Evolutionary conservation across 768 basidiomycete genomes (phyloP).

Genomic region (Asterophora lycoperdoides): DNA sequence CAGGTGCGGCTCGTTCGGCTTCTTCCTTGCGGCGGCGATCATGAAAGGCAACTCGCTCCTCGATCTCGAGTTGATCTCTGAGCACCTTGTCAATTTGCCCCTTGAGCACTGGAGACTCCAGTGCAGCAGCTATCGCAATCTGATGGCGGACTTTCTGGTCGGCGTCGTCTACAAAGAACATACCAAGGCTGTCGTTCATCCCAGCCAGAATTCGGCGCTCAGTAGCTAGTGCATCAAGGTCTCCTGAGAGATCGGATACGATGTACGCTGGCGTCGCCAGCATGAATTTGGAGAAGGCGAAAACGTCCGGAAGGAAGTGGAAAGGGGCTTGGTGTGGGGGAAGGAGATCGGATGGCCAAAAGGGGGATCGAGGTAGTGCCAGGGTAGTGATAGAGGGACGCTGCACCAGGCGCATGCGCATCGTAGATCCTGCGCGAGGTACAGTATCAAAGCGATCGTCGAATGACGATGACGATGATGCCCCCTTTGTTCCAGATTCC

Average conservation of each 20-base stretch:
- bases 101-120: conserved; percentile 66
- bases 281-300: conserved; percentile 90
- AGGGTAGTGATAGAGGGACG: conserved; percentile 93
- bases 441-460: conserved; percentile 32
- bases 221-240: conserved; percentile 64
- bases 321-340: conserved; percentile 93
- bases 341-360: conserved; percentile 92
- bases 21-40: conserved; percentile 28
- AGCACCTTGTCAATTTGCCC: conserved; percentile 59
- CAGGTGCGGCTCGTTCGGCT: conserved; percentile 12
- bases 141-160: conserved; percentile 72
- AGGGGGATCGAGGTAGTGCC: conserved; percentile 84
- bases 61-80: conserved; percentile 53
- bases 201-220: conserved; percentile 67
- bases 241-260: conserved; percentile 62
- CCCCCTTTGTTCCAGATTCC: conserved; percentile 26
- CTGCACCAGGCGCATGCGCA: conserved; percentile 87
- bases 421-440: conserved; percentile 50
- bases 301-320: conserved; percentile 92
- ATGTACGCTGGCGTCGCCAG: conserved; percentile 88
- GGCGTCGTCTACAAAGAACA: conserved; percentile 77
- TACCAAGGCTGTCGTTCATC: conserved; percentile 71
- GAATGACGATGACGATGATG: conserved; percentile 46
- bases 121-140: conserved; percentile 70
- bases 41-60: conserved; percentile 35